Evolutionary conservation across 208 protist species (phyloP), one percentile per base, ranked within the genome.

Genomic region (Vickermania spadyakhi): DNA sequence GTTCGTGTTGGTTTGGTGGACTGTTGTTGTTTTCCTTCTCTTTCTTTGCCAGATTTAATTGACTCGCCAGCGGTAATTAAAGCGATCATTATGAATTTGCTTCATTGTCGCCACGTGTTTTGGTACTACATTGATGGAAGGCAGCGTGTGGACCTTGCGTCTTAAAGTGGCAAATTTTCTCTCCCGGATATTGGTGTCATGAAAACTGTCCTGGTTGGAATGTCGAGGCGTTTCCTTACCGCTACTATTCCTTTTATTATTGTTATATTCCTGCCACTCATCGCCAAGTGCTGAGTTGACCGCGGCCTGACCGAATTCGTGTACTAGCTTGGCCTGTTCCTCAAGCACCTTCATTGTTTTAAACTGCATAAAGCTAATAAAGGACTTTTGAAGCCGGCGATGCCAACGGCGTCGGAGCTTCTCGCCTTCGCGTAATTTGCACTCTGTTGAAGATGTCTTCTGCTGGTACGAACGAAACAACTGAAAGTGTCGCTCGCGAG

Each of bases 21-120:
- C 18, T 45, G 36, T 45, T 45, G 36, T 45, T 45, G 36, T 45
- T 45, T 7, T 45, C 18, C 11, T 45, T 45, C 18, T 45, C 11
- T 7, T 7, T 7, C 11, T 45, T 18, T 7, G 18, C 14, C 21
- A 36, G 21, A 31, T 21, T 14, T 76, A 94, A 60, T 94, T 92
- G 49, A 91, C 81, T 14, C 88, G 79, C 88, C 88, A 94, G 58
- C 84, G 84, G 61, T 81, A 85, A 60, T 94, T 87, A 66, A 94
- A 94, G 63, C 88, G 88, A 67, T 94, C 88, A 63, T 94, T 94
- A 75, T 94, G 88, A 60, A 92, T 92, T 66, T 94, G 88, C 73
- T 92, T 94, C 84, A 91, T 91, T 14, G 88, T 94, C 13, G 84
- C 84, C 31, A 94, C 79, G 68, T 94, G 88, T 60, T 92, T 91